Base-by-base conservation (phyloP, 169 alveolate genomes). In the Plasmodium knowlesi region DNA sequence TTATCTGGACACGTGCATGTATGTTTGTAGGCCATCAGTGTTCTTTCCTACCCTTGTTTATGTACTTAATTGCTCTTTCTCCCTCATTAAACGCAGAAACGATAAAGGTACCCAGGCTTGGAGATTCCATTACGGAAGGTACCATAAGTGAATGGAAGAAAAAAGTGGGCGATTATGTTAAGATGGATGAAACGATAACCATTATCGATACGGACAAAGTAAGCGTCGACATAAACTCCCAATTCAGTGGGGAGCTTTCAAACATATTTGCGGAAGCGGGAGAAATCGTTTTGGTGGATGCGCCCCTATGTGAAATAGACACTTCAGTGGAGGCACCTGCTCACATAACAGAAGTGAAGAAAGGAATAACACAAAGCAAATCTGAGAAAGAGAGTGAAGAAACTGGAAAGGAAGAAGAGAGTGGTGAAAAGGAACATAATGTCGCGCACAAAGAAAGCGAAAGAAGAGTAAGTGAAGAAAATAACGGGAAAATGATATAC, bases 131-230 rank as follows among this genome's bases (percentile, higher is more conserved):
- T 82, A 97, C 98, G 28, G 98, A 97, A 82, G 98, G 98, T 16
- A 94, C 98, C 2, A 84, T 97, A 82, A 86, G 95, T 43, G 94
- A 83, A 73, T 97, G 98, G 98, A 96, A 96, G 92, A 94, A 92
- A 92, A 78, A 92, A 78, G 95, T 97, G 57, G 99, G 99, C 71
- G 99, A 98, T 76, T 97, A 90, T 92, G 99, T 98, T 28, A 92
- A 89, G 79, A 95, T 96, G 76, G 99, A 98, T 91, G 99, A 98
- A 83, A 96, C 98, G 32, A 95, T 98, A 30, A 99, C 99, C 73
- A 97, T 98, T 57, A 97, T 98, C 34, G 99, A 98, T 92, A 98
- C 99, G 12, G 99, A 98, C 96, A 98, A 98, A 96, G 99, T 98
- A 25, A 97, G 98, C 22, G 98, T 98, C 16, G 99, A 98, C 78